Percentiles rank a stretch among this genome's conserved stretches.
Conservation (phyloP, 306 rosid genomes). For the Prunus davidiana region DNA sequence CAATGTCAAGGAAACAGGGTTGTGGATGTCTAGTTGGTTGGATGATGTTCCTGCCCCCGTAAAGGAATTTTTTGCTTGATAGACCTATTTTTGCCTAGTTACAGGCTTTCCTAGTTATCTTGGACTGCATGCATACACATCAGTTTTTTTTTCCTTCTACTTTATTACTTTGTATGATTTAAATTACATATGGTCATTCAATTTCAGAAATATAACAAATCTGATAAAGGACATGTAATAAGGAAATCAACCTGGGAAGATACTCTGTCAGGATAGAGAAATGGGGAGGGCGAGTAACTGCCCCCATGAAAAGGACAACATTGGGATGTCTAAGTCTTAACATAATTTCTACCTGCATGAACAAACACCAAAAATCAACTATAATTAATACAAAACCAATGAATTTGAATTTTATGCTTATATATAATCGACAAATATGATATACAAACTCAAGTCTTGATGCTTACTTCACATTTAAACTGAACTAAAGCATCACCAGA, state of each 20-base stretch:
- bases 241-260: slow-evolving; percentile 76
- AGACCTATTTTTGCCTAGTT: neutral
- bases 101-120: neutral
- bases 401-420: neutral
- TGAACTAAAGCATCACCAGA: slow-evolving; percentile 93
- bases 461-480: slow-evolving; percentile 90
- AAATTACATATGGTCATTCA: neutral
- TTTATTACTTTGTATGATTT: neutral
- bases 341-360: slow-evolving; percentile 91
- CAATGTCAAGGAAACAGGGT: neutral
- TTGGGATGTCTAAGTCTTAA: slow-evolving; percentile 96
- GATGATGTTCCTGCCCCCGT: neutral
- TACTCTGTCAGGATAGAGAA: slow-evolving; percentile 93
- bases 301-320: slow-evolving; percentile 99
- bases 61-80: neutral
- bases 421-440: neutral
- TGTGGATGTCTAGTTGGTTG: neutral
- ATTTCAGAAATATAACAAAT: neutral
- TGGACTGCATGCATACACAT: neutral
- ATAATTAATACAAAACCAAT: neutral
- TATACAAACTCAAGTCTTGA: slow-evolving; percentile 13
- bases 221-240: neutral
- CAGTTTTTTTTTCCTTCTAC: neutral
- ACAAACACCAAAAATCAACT: slow-evolving; percentile 13
- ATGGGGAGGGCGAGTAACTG: slow-evolving; percentile 90